Evolutionary conservation across 2,329 filamentous ascomycete species (phyloP), one percentile per base, ranked within the genome.

Genomic region (Diaporthe longicolla): DNA sequence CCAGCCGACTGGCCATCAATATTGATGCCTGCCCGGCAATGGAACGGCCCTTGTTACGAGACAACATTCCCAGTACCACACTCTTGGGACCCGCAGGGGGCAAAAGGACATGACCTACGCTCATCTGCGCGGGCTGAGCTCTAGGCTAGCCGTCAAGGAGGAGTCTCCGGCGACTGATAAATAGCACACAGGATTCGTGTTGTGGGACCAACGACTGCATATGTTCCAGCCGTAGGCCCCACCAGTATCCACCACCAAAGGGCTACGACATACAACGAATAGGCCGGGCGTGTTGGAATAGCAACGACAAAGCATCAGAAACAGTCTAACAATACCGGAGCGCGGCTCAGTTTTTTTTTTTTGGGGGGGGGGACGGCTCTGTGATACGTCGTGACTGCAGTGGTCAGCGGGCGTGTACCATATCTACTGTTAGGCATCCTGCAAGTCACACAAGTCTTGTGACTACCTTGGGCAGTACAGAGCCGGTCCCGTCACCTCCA

Each of bases 21-120:
- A 54, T 54, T 54, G 52, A 54, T 54, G 63, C 48, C 63, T 68
- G 48, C 48, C 48, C 32, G 48, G 63, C 63, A 54, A 54, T 54
- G 63, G 63, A 54, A 45, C 63, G 45, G 63, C 63, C 63, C 45
- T 37, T 4, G 48, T 68, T 40, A 68, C 63, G 63, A 40, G 63
- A 68, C 63, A 54, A 68, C 63, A 54, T 29, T 54, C 63, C 63
- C 63, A 68, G 48, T 68, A 68, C 63, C 63, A 68, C 26, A 48
- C 63, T 54, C 63, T 54, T 68, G 45, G 63, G 63, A 54, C 63
- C 9, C 32, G 10, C 63, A 68, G 48, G 63, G 63, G 63, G 15
- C 48, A 68, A 68, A 68, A 50, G 63, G 48, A 52, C 63, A 40
- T 52, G 32, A 68, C 32, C 63, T 68, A 37, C 63, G 63, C 43